Evolutionary conservation across 1,284 basidiomycete species (phyloP), one percentile per base, ranked within the genome.

Genomic region (Athelia sp.): DNA sequence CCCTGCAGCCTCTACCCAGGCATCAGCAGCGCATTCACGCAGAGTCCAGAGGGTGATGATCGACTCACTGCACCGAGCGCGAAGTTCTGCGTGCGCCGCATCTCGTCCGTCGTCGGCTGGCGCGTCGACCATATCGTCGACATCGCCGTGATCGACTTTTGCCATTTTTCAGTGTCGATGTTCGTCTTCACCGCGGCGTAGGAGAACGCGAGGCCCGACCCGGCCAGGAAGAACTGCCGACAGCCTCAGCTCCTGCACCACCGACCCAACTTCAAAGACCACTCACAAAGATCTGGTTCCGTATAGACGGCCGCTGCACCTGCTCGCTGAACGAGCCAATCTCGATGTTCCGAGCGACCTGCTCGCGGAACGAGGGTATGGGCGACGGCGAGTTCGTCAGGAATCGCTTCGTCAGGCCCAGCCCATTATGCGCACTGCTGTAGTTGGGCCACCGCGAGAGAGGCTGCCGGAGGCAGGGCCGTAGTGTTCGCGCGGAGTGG

Each of bases 81-180:
- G 4, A 67, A 60, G 49, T 74, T 72, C 50, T 74, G 73, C 11
- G 71, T 71, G 23, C 72, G 63, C 52, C 71, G 69, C 36, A 82
- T 60, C 57, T 82, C 81, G 0, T 73, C 67, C 24, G 59, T 67
- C 1, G 69, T 66, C 4, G 43, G 43, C 17, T 44, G 14, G 4
- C 54, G 56, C 21, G 58, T 55, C 6, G 54, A 53, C 64, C 61
- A 66, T 15, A 60, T 49, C 38, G 52, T 49, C 49, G 61, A 54
- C 22, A 66, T 53, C 0, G 53, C 54, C 17, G 56, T 52, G 13
- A 70, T 49, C 31, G 62, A 60, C 22, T 55, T 56, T 23, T 56
- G 53, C 70, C 70, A 71, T 24, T 58, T 52, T n/a, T 59, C 59
- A 15, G 71, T 72, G 44, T 73, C 72, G 9, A 62, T 53, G 50